Percentiles rank a stretch among this genome's conserved stretches.
These are phyloP conservation scores for Geotrichum macrosporum DNA, from an alignment of 1,139 yeast species.

Conservation along the genomic window DNA sequence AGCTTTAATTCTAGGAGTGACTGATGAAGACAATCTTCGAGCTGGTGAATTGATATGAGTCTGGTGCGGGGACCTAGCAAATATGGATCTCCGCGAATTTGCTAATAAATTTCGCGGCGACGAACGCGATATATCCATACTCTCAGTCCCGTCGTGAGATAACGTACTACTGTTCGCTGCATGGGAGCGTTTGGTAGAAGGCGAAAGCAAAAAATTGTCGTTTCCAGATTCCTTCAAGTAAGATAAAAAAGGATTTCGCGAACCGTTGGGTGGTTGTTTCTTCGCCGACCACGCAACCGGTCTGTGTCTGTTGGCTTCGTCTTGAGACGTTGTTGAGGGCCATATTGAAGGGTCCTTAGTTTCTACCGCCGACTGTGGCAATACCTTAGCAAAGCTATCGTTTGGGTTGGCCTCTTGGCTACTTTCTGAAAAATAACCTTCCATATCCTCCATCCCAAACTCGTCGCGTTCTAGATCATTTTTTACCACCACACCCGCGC, in stretches of 20 bases:
- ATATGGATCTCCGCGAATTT: constrained; percentile 8
- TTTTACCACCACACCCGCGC: constrained; percentile 51
- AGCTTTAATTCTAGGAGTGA: constrained; percentile 15
- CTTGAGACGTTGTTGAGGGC: too few species aligned
- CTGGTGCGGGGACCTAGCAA: constrained; percentile 24
- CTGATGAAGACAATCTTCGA: constrained; percentile 23
- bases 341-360: too few species aligned
- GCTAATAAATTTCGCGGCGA: constrained; percentile 7
- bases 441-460: constrained; percentile 73
- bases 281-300: too few species aligned
- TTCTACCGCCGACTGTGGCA: too few species aligned
- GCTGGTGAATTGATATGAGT: constrained; percentile 29
- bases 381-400: too few species aligned
- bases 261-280: constrained; percentile 2
- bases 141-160: constrained; percentile 2
- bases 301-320: too few species aligned
- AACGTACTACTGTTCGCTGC: constrained; percentile 11
- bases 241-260: constrained; percentile 12
- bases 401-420: too few species aligned
- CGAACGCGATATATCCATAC: constrained; percentile 11
- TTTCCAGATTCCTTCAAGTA: constrained; percentile 15
- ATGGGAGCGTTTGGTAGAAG: constrained; percentile 1
- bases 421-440: constrained; percentile 57
- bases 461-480: constrained; percentile 55
- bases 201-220: constrained; percentile 2